These are phyloP conservation scores for Yamadazyma diospyri DNA, from an alignment of 1,139 yeast species.

Conservation along the genomic window DNA sequence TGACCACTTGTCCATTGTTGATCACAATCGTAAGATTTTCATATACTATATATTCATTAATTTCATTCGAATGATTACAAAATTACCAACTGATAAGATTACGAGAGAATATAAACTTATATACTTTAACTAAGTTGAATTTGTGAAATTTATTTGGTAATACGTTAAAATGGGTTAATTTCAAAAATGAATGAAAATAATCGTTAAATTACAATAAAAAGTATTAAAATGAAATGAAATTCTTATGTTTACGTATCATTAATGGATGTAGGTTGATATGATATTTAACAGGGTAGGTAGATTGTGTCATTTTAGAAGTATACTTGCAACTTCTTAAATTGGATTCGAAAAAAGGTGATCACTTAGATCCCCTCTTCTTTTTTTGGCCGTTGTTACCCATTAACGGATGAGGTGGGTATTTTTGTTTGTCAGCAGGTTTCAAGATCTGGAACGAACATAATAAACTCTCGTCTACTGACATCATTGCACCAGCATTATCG, in stretches of 20 bases:
- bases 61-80: slow-evolving; percentile 3
- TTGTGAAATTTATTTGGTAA: not conserved
- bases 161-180: slow-evolving; percentile 1
- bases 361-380: slow-evolving; percentile 62
- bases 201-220: slow-evolving; percentile 9
- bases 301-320: no score
- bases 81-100: no score
- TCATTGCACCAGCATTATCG: slow-evolving; percentile 98
- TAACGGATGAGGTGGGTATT: slow-evolving; percentile 53
- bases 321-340: no score
- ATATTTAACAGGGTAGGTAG: no score
- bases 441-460: slow-evolving; percentile 96
- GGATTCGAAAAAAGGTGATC: no score
- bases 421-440: slow-evolving; percentile 92
- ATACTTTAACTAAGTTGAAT: slow-evolving; percentile 4
- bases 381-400: slow-evolving; percentile 65
- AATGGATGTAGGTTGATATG: no score
- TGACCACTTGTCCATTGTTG: no score
- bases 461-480: slow-evolving; percentile 95
- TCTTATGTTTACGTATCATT: slow-evolving; percentile 5
- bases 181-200: slow-evolving; percentile 5
- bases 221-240: slow-evolving; percentile 8
- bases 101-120: slow-evolving; percentile 1
- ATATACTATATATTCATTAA: slow-evolving; percentile 5
- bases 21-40: slow-evolving; percentile 2